These are phyloP conservation scores for Strobilomyces echinocephalus DNA, from an alignment of 768 basidiomycete genomes.

Conservation along the genomic window DNA sequence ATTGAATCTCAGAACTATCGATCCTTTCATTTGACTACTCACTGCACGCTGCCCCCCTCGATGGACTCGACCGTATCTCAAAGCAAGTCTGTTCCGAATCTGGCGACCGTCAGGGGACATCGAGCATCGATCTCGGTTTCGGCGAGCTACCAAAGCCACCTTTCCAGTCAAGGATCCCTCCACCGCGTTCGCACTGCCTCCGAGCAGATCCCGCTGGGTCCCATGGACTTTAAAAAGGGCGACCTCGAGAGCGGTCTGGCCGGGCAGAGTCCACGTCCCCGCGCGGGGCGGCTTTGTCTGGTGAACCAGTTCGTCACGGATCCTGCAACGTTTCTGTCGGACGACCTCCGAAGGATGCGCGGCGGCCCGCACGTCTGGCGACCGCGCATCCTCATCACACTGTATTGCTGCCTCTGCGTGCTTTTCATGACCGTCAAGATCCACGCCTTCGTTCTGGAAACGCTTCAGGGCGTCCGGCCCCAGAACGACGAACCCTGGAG, in stretches of 20 bases:
- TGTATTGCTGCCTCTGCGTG: slow-evolving; percentile 42
- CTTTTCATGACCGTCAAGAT: slow-evolving; percentile 34
- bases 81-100: slow-evolving; percentile 26
- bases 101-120: slow-evolving; percentile 14
- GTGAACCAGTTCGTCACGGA: slow-evolving; percentile 25
- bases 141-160: slow-evolving; percentile 43
- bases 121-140: slow-evolving; percentile 29
- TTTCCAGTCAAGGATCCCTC: slow-evolving; percentile 39
- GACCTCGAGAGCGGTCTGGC: slow-evolving; percentile 17
- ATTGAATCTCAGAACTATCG: too few species aligned
- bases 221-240: slow-evolving; percentile 3
- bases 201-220: slow-evolving; percentile 15
- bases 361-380: slow-evolving; percentile 24
- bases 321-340: slow-evolving; percentile 20
- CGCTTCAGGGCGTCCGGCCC: neutral
- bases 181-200: slow-evolving; percentile 35
- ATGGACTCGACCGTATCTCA: slow-evolving; percentile 19
- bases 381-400: slow-evolving; percentile 29
- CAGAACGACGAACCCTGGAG: neutral
- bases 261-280: slow-evolving; percentile 10
- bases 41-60: neutral
- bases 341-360: slow-evolving; percentile 24
- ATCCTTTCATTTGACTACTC: neutral
- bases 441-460: slow-evolving; percentile 4
- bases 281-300: slow-evolving; percentile 21